Base-by-base conservation (phyloP, 1,284 basidiomycete genomes). In the Trichosporon ovoides region DNA sequence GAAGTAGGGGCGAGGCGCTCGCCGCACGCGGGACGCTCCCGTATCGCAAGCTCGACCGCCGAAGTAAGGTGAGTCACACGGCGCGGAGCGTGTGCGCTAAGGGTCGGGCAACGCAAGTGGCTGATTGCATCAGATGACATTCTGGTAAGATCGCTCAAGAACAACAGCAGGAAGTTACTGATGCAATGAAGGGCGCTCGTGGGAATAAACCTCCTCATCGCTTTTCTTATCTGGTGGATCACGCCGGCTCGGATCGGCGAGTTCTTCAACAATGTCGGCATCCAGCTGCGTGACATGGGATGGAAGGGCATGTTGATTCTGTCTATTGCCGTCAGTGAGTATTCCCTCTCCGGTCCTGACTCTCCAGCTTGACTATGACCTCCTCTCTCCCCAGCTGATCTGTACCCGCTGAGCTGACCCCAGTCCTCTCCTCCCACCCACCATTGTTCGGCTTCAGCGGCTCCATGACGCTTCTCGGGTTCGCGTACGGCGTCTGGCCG, bases 381-480 rank as follows among this genome's bases (percentile, higher is more conserved):
- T n/a, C n/a, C n/a, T n/a, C n/a, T n/a, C n/a, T n/a, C n/a, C n/a
- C n/a, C n/a, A n/a, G n/a, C n/a, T n/a, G n/a, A n/a, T n/a, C n/a
- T n/a, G n/a, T n/a, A n/a, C n/a, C n/a, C n/a, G n/a, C n/a, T n/a
- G n/a, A 19, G 31, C 53, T 57, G 13, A 52, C 40, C 3, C 9
- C 53, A 77, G 76, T 75, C 18, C 57, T 75, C 13, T 61, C 74
- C 4, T 75, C 73, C 0, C 76, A 78, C 58, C 76, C 76, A 18
- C 76, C 76, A 9, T 53, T 78, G 37, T 74, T 78, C 34, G 76
- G 76, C 6, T 77, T 76, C 53, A 66, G 69, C 40, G 70, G 67
- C 10, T 70, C 71, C 7, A 64, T 78, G 57, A 74, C 74, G 7
- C 61, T 78, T 7, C 75, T 77, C 34, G 76, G 76, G 5, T 77